Evolutionary conservation across 1,284 basidiomycete species (phyloP), one percentile per base, ranked within the genome.

Genomic region (Trametes hirsuta): DNA sequence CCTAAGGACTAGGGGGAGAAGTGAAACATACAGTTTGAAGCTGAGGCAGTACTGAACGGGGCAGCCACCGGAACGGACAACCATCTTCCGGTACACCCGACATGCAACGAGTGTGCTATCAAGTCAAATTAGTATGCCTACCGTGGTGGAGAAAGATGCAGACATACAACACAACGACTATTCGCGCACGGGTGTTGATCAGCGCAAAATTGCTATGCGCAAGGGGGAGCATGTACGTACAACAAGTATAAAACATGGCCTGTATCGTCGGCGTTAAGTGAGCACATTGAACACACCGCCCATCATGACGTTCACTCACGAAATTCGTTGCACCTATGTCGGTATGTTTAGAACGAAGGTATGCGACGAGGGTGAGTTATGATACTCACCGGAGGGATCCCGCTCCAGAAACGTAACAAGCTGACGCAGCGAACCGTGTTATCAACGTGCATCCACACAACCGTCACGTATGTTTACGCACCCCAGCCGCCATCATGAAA

Each of bases 21-120:
- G 18, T 18, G 18, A 18, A 18, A 25, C 35, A 40, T 9, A 53
- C 55, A 30, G 37, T 40, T 51, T 40, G n/a, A 45, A 15, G 15
- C 42, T 46, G 1, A 15, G 15, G 41, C 47, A 35, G 0, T 48
- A 40, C 24, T 42, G 22, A 9, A 50, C 42, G 12, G 62, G 62
- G 24, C 62, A 63, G 3, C 6, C n/a, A 18, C 52, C 41, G 3
- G 35, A 25, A 14, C 55, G 62, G 12, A 24, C 15, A 25, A 54
- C 22, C 62, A 63, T 60, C 37, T 54, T 63, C 21, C 62, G 58
- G 30, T 58, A 60, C 1, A 63, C 3, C 2, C 58, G 62, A 9
- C 52, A 53, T 1, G 55, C 46, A 3, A 47, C n/a, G 45, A 55
- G 21, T 3, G 44, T 58, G 4, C 62, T 63, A 11, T 25, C 30